Conservation (phyloP, 805 yeast genomes). For the Candida adriatica region DNA sequence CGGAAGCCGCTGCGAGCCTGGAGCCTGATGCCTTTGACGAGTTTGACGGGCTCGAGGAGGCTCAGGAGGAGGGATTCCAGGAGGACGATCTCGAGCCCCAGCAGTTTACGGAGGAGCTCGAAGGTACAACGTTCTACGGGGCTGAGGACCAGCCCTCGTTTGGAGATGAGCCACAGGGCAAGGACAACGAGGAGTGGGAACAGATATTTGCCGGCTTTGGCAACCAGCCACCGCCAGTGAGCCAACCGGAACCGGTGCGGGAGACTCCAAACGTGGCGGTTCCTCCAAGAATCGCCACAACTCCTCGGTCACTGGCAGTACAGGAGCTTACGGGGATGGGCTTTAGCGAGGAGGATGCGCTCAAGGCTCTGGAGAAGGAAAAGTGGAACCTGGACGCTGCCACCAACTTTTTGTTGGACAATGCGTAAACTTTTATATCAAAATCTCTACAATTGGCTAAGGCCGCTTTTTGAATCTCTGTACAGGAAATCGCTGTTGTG, state of each 20-base stretch:
- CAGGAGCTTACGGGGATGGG: conserved; percentile 90
- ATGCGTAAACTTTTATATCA: too few relatives aligned
- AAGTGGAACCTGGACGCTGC: conserved; percentile 80
- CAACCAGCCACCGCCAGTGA: conserved; percentile 28
- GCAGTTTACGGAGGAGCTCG: conserved; percentile 17
- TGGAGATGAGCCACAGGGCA: conserved; percentile 2
- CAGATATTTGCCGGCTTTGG: conserved; percentile 88
- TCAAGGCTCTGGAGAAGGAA: conserved; percentile 59
- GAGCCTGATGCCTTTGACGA: conserved; percentile 30
- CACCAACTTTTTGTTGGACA: conserved; percentile 76
- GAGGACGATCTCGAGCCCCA: conserved; percentile 22
- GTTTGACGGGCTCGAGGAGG: conserved; percentile 38
- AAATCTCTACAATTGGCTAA: too few relatives aligned
- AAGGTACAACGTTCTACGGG: conserved; percentile 20
- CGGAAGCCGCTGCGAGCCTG: conserved; percentile 11
- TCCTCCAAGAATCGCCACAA: conserved; percentile 30
- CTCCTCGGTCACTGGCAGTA: conserved; percentile 51
- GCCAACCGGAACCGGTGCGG: background rate
- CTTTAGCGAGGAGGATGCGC: conserved; percentile 58
- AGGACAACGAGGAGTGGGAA: conserved; percentile 77
- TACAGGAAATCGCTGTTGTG: too few relatives aligned
- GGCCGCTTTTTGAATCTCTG: too few relatives aligned
- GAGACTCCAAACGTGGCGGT: conserved; percentile 8
- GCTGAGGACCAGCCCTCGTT: conserved; percentile 9
- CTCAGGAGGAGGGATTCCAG: conserved; percentile 25